These are phyloP conservation scores for Fusarium sp. DNA, from an alignment of 2,329 filamentous ascomycete species.

Conservation along the genomic window DNA sequence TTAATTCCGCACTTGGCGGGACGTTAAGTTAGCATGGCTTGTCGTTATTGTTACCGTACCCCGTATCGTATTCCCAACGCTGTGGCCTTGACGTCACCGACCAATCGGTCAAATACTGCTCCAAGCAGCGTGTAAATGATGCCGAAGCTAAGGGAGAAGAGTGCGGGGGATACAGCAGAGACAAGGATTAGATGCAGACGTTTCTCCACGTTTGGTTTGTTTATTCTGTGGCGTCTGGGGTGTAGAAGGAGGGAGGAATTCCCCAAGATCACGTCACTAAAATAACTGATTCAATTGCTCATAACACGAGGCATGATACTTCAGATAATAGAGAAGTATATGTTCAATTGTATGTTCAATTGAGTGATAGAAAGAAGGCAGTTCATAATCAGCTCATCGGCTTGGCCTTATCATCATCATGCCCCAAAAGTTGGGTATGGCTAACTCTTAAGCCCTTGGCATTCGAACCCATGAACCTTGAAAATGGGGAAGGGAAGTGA, in stretches of 20 bases:
- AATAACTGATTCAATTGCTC: not conserved
- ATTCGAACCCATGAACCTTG: slow-evolving; percentile 7
- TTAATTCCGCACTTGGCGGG: slow-evolving; percentile 17
- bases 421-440: not conserved
- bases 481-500: not conserved
- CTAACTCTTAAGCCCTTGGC: slow-evolving; percentile 5
- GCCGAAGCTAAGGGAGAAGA: slow-evolving; percentile 21
- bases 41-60: not conserved
- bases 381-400: not conserved
- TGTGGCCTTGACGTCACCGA: slow-evolving; percentile 37
- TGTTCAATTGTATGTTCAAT: not conserved
- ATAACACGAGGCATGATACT: accelerated
- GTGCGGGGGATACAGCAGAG: slow-evolving; percentile 33
- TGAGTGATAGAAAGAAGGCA: not conserved
- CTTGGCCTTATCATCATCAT: slow-evolving; percentile 17
- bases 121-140: slow-evolving; percentile 9
- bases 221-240: slow-evolving; percentile 32
- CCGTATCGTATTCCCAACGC: too few species aligned
- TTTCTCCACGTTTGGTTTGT: slow-evolving; percentile 34
- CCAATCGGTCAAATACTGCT: slow-evolving; percentile 36
- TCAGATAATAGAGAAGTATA: too few species aligned
- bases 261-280: slow-evolving; percentile 34
- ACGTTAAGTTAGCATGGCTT: not conserved
- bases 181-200: slow-evolving; percentile 20
- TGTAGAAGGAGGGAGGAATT: too few species aligned